Evolutionary conservation across 805 yeast genomes (phyloP), one percentile per base, ranked within the genome.

Genomic region (Wickerhamiella kurtzmanii): DNA sequence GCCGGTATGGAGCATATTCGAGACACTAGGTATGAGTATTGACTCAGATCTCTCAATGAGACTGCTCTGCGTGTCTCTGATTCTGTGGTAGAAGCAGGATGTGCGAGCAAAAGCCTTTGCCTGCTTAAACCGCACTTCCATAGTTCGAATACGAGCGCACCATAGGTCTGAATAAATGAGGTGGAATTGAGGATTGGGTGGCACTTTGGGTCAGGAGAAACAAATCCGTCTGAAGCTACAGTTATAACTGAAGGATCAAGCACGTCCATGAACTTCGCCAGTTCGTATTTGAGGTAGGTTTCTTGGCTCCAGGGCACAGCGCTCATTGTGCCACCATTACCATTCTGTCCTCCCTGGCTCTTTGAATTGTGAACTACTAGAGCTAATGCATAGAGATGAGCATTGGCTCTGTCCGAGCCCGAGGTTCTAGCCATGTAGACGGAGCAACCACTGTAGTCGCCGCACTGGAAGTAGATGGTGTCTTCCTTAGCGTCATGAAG

Each of bases 51-150:
- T 8, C 58, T 32, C 20, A 54, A 38, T 25, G 47, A 25, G 43
- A 19, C 18, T 38, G 28, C 22, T 48, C 48, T 4, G 48, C 44
- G 3, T 44, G 35, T 17, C 51, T 38, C 17, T 16, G 38, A 15
- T 36, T 18, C 38, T 16, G 38, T n/a, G 19, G 17, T 18, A 5
- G 22, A 6, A 5, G 25, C 25, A 15, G 41, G 41, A 38, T 38
- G 41, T 9, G 54, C 57, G 28, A 80, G 50, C 2, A 83, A 50
- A 3, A 83, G 69, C 35, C 76, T 64, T 48, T 76, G 72, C 17
- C 92, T 64, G 32, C 80, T 57, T 37, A 83, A 61, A 2, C 78
- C 73, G 32, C 76, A 68, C 61, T 78, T 81, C 77, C 80, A 83
- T 3, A 80, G 59, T 37, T 69, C 73, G 56, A 80, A 82, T 2